These are phyloP conservation scores for Solanum appendiculatum DNA, from an alignment of 257 asterid species.

Conservation along the genomic window DNA sequence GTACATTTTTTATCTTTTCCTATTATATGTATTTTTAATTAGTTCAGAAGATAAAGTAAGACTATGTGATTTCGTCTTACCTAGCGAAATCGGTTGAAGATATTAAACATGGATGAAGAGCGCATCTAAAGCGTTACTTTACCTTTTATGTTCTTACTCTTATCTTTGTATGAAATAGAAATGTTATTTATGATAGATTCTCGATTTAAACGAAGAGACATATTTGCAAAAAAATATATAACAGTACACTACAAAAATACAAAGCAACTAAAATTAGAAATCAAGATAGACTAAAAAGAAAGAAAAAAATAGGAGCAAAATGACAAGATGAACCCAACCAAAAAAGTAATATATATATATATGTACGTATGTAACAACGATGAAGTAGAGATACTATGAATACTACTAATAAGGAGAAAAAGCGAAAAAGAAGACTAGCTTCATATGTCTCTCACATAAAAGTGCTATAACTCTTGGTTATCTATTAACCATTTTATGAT, in stretches of 20 bases:
- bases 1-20: background rate
- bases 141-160: too few relatives aligned
- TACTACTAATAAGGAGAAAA: background rate
- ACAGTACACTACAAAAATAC: too few relatives aligned
- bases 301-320: background rate
- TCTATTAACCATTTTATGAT: too few relatives aligned
- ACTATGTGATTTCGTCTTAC: background rate
- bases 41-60: too few relatives aligned
- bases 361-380: background rate
- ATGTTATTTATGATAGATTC: too few relatives aligned
- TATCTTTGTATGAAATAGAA: too few relatives aligned
- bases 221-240: background rate
- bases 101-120: too few relatives aligned
- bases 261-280: background rate
- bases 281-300: background rate
- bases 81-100: too few relatives aligned
- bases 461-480: background rate
- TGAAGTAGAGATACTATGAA: too few relatives aligned
- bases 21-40: too few relatives aligned
- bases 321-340: background rate
- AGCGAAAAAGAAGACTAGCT: background rate
- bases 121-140: background rate
- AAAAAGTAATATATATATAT: too few relatives aligned
- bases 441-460: background rate
- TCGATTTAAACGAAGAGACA: too few relatives aligned